Base-by-base conservation (phyloP, 2,329 filamentous ascomycete species). In the Fusarium camptoceras region DNA sequence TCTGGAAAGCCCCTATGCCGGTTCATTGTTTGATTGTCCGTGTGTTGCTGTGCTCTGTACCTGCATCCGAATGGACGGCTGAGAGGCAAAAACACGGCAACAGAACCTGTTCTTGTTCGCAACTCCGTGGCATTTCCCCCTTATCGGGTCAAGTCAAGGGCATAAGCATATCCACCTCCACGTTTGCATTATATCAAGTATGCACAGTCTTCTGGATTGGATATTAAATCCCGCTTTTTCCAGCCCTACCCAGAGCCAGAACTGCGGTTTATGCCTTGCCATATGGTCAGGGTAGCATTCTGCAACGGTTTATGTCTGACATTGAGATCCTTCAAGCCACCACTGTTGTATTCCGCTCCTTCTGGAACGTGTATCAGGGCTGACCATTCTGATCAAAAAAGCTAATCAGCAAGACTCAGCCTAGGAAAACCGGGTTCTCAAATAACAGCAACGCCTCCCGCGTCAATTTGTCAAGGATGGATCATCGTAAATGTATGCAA, bases 231-330 rank as follows among this genome's bases (percentile, higher is more conserved):
- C 66, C 62, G 54, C 62, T 53, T 68, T 67, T 58, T 44, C 56
- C 67, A 70, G 67, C 67, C 67, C 63, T 70, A 71, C 47, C 31
- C 54, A 66, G 30, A 55, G 57, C 30, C n/a, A 20, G 30, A 50
- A 30, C 5, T 24, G 15, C 20, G 16, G 8, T 31, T 49, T 66
- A 43, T 68, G 55, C 66, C 66, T 55, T 68, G 39, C 64, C 64
- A 61, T 54, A 14, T 47, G 34, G 24, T 34, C 47, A 65, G 30
- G 60, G 60, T 65, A 30, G n/a, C 30, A 66, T 55, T 59, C 34
- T 65, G 61, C 55, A 70, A 70, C 67, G 50, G 55, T 55, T 53
- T 54, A 31, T 58, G 57, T 46, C 43, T 61, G 61, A 30, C 15
- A 34, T 50, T 44, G 41, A 24, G 46, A 55, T 71, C 53, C 59